Conservation (phyloP, 345 rosid species). For the Anacardium occidentale region DNA sequence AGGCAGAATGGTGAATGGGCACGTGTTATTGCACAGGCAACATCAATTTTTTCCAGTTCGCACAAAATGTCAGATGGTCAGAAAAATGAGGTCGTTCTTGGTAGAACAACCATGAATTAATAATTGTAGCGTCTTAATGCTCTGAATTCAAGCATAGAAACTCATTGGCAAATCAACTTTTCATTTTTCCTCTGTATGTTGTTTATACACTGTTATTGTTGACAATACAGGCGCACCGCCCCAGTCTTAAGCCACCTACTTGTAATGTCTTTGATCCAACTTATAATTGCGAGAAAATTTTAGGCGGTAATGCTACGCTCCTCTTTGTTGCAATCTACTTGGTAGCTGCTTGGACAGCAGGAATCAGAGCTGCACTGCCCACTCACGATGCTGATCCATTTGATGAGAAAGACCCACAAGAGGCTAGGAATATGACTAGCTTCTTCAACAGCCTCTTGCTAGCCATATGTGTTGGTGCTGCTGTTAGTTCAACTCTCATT, state of each 20-base stretch:
- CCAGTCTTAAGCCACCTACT: slow-evolving; percentile 40
- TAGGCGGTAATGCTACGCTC: slow-evolving; percentile 35
- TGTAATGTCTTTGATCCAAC: slow-evolving; percentile 41
- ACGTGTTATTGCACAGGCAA: no score
- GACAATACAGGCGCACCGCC: slow-evolving; percentile 51
- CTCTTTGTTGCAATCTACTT: slow-evolving; percentile 48
- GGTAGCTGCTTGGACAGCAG: slow-evolving; percentile 46
- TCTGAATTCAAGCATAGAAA: no score
- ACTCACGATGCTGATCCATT: slow-evolving; percentile 65
- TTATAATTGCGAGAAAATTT: slow-evolving; percentile 38
- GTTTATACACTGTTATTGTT: slow-evolving; percentile 31
- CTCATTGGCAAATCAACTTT: background rate
- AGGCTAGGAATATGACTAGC: slow-evolving; percentile 51
- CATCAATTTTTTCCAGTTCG: no score
- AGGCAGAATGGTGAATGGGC: no score
- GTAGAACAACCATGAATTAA: no score
- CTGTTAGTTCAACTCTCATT: slow-evolving; percentile 41
- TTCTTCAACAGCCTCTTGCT: slow-evolving; percentile 53
- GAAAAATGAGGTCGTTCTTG: no score
- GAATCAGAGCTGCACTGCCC: slow-evolving; percentile 52
- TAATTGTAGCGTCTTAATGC: no score
- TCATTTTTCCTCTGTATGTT: background rate
- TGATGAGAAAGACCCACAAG: slow-evolving; percentile 46
- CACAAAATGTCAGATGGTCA: no score
- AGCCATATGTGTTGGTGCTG: slow-evolving; percentile 39